Evolutionary conservation across 768 basidiomycete genomes (phyloP), one percentile per base, ranked within the genome.

Genomic region (Hericium alpestre): DNA sequence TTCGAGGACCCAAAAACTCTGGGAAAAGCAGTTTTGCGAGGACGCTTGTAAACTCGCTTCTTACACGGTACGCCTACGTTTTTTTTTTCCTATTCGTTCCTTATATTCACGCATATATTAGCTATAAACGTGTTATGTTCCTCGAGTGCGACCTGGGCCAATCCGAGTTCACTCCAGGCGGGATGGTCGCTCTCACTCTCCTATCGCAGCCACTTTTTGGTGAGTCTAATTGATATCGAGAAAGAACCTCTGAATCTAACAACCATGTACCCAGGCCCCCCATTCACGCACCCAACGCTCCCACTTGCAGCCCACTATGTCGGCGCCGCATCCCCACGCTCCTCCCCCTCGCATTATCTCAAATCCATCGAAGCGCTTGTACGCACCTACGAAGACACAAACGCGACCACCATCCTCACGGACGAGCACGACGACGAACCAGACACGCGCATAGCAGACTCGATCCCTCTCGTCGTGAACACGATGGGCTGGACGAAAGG

Each of bases 401-500:
- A 55, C 69, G 5, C 60, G 67, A 32, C 41, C 27, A 22, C 50
- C 38, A 64, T 66, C 51, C 46, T 61, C 9, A 64, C 63, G 18
- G 57, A 60, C 15, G 66, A 67, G 7, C 67, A 69, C 3, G 69
- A 70, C 5, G 58, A 69, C 1, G 54, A 55, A 15, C 65, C 51
- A 0, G 72, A 75, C 48, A 59, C 61, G 32, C 75, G 79, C 43
- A 76, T 86, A 22, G 63, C 66, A 6, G 82, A 86, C 51, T 59
- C 71, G 25, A 80, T 93, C 4, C 95, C 95, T 0, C 79, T 97
- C 16, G 81, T 97, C 15, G 80, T 98, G 54, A 99, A 98, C 67
- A 97, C 90, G 0, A 94, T 95, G 83, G 95, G 95, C 2, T 99
- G 95, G 95, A 80, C 80, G 5, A 97, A 94, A 67, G 95, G 95